Base-by-base conservation (phyloP, 371 early-diverging fungal species). In the Mortierella sp. region DNA sequence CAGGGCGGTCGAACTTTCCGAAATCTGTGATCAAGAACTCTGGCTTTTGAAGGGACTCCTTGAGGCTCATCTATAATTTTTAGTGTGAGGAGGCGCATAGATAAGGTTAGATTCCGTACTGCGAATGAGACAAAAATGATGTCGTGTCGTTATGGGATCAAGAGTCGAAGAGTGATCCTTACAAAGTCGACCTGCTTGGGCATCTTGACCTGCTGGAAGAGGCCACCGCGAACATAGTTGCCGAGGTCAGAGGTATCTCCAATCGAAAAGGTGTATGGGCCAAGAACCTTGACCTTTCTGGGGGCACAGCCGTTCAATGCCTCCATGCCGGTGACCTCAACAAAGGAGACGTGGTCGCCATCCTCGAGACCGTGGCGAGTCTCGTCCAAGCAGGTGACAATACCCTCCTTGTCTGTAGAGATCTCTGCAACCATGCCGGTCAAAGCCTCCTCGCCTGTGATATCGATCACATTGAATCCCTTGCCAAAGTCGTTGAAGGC, bases 401-500 rank as follows among this genome's bases (percentile, higher is more conserved):
- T 94, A 74, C 97, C 97, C 72, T 98, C 96, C 28, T 87, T 82
- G 42, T 97, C 97, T 91, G 91, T 89, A 24, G 94, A 91, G 54
- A 99, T 93, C 76, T 92, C 95, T 38, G 99, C 98, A 77, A 99
- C 89, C 95, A 99, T 98, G 60, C 99, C 99, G 28, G 92, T 92
- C 42, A 97, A 89, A 21, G 98, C 96, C 77, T 96, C 95, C 88
- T 99, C 99, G 48, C 99, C 99, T 34, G 95, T 99, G 44, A 95
- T 91, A 90, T 99, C 99, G 28, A 91, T 89, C 31, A 99, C 96
- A 48, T 91, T 91, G 89, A 99, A 99, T 8, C 93, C 91, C 16
- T 91, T 86, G 65, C 99, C 99, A 92, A 99, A 99, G 89, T 99
- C 99, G 83, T 96, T 97, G 90, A 99, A 99, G 16, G 96, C 92